These are phyloP conservation scores for Gnomoniopsis sp. DNA, from an alignment of 2,329 filamentous ascomycete species.

Conservation along the genomic window DNA sequence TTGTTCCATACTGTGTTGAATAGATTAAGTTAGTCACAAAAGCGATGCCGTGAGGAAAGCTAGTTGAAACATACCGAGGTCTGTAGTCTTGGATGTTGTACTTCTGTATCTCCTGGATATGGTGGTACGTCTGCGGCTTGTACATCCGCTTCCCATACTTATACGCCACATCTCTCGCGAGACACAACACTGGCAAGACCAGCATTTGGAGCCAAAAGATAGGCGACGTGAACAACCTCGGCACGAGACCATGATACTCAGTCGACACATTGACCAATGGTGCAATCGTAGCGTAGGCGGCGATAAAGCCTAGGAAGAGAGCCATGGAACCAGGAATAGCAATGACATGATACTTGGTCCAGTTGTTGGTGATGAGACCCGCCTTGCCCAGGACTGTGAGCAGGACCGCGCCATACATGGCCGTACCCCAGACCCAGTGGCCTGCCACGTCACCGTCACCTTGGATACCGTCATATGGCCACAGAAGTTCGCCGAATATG, in stretches of 20 bases:
- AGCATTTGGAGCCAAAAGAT: conserved; percentile 91
- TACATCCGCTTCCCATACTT: conserved; percentile 99
- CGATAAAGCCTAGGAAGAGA: conserved; percentile 88
- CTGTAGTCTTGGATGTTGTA: conserved; percentile 99
- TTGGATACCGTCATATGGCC: conserved; percentile 74
- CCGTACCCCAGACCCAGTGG: conserved; percentile 97
- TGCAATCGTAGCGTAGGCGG: conserved; percentile 80
- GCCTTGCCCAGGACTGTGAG: conserved; percentile 93
- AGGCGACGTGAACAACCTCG: conserved; percentile 74
- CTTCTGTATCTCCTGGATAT: conserved; percentile 99
- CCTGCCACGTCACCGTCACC: conserved; percentile 78
- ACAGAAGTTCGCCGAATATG: conserved; percentile 77
- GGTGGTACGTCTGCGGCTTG: conserved; percentile 90
- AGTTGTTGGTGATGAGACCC: conserved; percentile 91
- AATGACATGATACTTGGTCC: conserved; percentile 97
- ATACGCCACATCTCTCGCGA: conserved; percentile 88
- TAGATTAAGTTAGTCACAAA: conserved; percentile 20
- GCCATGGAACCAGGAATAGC: conserved; percentile 91
- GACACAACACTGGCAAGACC: conserved; percentile 74
- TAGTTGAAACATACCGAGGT: conserved; percentile 63
- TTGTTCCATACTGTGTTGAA: conserved; percentile 78
- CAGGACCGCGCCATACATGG: conserved; percentile 91
- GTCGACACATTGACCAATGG: conserved; percentile 76
- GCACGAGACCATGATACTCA: conserved; percentile 83
- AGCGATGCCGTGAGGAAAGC: conserved; percentile 1